Conservation (phyloP, 2,329 filamentous ascomycete species). For the Colletotrichum tropicale region DNA sequence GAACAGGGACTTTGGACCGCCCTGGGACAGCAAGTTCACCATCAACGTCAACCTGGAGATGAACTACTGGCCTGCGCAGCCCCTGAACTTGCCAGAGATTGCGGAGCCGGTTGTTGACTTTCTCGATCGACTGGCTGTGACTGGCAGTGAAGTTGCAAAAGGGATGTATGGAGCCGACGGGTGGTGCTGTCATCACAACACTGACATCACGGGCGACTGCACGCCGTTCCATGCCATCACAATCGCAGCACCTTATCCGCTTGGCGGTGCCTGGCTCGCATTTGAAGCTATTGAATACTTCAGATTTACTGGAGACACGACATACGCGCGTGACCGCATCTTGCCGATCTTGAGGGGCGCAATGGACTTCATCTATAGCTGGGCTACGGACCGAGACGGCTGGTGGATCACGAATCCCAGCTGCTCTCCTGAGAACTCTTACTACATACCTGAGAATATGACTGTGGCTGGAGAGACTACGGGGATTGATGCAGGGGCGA, state of each 20-base stretch:
- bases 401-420: slow-evolving; percentile 25
- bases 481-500: slow-evolving; percentile 11
- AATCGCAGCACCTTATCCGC: slow-evolving; percentile 6
- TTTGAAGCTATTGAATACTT: slow-evolving; percentile 36
- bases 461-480: not conserved
- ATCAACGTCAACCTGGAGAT: slow-evolving; percentile 59
- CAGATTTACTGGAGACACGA: slow-evolving; percentile 33
- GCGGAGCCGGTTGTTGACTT: slow-evolving; percentile 42
- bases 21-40: slow-evolving; percentile 54
- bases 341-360: slow-evolving; percentile 36
- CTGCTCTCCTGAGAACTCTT: slow-evolving; percentile 26
- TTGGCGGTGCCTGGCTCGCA: slow-evolving; percentile 1
- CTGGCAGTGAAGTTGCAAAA: slow-evolving; percentile 34
- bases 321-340: slow-evolving; percentile 23
- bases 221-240: not conserved
- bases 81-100: slow-evolving; percentile 30
- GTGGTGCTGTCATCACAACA: slow-evolving; percentile 40
- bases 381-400: slow-evolving; percentile 33
- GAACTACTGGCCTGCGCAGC: slow-evolving; percentile 53
- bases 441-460: slow-evolving; percentile 18
- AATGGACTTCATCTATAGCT: slow-evolving; percentile 41
- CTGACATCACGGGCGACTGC: slow-evolving; percentile 35
- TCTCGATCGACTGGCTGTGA: slow-evolving; percentile 35
- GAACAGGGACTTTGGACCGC: slow-evolving; percentile 43
- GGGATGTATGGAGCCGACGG: slow-evolving; percentile 39